A percentile compares a stretch with the other conserved stretches of the same genome.
phyloP scores from a whole-genome alignment of 257 asterid species.

The Solanum virginianum region DNA sequence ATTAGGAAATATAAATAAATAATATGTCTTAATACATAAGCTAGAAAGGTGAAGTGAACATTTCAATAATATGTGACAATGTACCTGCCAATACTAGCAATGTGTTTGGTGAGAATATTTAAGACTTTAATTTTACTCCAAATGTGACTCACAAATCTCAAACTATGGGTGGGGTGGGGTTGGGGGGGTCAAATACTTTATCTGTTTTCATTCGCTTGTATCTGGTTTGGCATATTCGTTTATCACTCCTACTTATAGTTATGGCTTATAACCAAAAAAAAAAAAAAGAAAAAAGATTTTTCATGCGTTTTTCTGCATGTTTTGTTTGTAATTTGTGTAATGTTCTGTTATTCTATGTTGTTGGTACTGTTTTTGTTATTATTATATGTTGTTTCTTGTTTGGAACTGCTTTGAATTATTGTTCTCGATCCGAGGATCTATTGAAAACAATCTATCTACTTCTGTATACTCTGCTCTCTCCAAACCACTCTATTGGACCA shows the following conservation, averaged over 20 bases:
- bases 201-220: background rate
- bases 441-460: too few species aligned
- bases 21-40: constrained; percentile 31
- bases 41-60: constrained; percentile 43
- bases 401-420: too few species aligned
- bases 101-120: constrained; percentile 36
- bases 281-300: background rate
- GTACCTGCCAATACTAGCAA: constrained; percentile 11
- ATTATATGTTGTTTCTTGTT: too few species aligned
- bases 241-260: background rate
- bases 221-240: background rate
- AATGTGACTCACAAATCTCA: background rate
- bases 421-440: too few species aligned
- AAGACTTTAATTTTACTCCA: constrained; percentile 27
- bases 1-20: background rate
- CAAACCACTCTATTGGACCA: too few species aligned
- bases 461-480: too few species aligned
- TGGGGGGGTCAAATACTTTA: background rate
- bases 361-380: too few species aligned
- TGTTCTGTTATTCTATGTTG: too few species aligned
- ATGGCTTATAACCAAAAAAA: background rate
- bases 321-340: too few species aligned
- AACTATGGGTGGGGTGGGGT: background rate
- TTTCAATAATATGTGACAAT: constrained; percentile 13
- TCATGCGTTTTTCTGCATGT: too few species aligned